Evolutionary conservation across 768 basidiomycete species (phyloP).

Genomic region (Leucocoprinus sp.): DNA sequence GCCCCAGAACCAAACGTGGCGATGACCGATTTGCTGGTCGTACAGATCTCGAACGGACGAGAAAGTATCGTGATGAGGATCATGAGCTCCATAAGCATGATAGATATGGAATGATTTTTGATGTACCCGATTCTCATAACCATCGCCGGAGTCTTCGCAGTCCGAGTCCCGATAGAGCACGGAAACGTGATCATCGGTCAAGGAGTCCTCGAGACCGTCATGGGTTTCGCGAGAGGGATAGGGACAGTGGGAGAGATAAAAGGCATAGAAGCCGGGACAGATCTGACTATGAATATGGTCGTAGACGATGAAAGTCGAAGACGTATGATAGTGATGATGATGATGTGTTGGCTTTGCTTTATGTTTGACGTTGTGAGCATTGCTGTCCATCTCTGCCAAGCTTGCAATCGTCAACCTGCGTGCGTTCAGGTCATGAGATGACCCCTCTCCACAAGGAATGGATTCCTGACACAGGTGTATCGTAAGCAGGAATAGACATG

Average conservation of each 20-base stretch:
- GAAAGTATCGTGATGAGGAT: conserved; percentile 51
- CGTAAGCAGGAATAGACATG: no score
- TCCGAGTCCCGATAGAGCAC: conserved; percentile 29
- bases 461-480: no score
- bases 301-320: conserved; percentile 2
- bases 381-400: no score
- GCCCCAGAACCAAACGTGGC: conserved; percentile 26
- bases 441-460: no score
- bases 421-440: no score
- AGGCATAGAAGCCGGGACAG: conserved; percentile 20
- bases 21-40: conserved; percentile 56
- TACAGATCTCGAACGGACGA: conserved; percentile 65
- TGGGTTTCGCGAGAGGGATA: conserved; percentile 21
- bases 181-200: conserved; percentile 23
- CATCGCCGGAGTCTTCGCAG: conserved; percentile 38
- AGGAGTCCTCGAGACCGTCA: conserved; percentile 26
- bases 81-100: conserved; percentile 21
- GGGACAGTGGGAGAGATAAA: conserved; percentile 22
- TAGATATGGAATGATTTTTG: conserved; percentile 80
- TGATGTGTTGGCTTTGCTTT: background rate
- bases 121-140: conserved; percentile 40
- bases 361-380: no score
- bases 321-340: background rate
- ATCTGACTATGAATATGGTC: conserved; percentile 14
- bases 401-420: no score